Percentiles rank a stretch among this genome's conserved stretches.
Evolutionary conservation across 345 rosid species (phyloP).

Genomic region (Eucalyptus tenuipes): DNA sequence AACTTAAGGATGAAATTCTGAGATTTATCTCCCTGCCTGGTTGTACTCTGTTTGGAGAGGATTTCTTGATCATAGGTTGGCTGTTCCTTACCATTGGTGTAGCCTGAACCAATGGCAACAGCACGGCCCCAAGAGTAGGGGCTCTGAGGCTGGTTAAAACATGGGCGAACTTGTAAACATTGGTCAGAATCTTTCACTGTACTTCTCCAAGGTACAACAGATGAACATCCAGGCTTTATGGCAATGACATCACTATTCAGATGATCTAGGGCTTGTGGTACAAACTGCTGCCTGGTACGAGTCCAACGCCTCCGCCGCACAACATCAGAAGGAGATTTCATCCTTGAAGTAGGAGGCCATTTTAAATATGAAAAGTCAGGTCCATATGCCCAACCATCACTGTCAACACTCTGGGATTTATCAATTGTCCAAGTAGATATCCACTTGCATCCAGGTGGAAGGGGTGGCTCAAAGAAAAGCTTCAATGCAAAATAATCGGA

Average conservation of each 20-base stretch:
- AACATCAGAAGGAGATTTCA: constrained; percentile 22
- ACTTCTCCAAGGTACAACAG: constrained; percentile 81
- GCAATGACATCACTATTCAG: constrained; percentile 8
- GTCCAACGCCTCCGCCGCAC: constrained; percentile 58
- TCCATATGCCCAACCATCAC: constrained; percentile 58
- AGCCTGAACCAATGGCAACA: constrained; percentile 48
- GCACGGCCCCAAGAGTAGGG: constrained; percentile 63
- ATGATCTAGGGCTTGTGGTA: constrained; percentile 2
- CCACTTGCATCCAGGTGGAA: constrained; percentile 57
- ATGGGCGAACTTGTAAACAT: constrained; percentile 67
- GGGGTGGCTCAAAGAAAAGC: constrained; percentile 43
- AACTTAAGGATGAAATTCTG: constrained; percentile 44
- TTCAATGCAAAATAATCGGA: constrained; percentile 8
- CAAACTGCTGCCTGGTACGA: constrained; percentile 26
- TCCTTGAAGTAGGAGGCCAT: constrained; percentile 38
- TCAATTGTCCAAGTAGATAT: constrained; percentile 48
- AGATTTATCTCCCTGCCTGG: constrained; percentile 46
- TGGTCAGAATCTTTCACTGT: constrained; percentile 53
- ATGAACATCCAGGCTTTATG: constrained; percentile 59
- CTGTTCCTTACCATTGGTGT: constrained; percentile 52
- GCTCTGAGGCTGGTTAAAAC: constrained; percentile 28
- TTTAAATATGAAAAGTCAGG: constrained; percentile 34
- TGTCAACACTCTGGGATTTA: constrained; percentile 37
- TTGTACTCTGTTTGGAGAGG: constrained; percentile 43
- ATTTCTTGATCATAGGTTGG: constrained; percentile 56